phyloP scores from a whole-genome alignment of 768 basidiomycete genomes.

The Dendrothele bispora region DNA sequence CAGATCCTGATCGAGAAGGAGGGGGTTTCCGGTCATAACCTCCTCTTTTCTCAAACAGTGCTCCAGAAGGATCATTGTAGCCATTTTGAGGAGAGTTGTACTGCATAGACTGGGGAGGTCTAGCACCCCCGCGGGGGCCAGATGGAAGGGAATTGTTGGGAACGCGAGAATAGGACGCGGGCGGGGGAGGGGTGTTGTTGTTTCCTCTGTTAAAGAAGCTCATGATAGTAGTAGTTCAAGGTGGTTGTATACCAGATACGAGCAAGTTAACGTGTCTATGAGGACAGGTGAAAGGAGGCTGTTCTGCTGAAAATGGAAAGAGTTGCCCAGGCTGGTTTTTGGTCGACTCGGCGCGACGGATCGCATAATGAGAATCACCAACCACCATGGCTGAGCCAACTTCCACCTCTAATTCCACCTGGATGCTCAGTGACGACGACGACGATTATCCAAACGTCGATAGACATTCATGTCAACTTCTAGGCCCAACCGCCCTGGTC shows the following conservation, averaged over 20 bases:
- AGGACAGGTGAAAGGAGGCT: too few relatives aligned
- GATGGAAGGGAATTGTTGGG: constrained; percentile 36
- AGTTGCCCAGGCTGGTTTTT: too few relatives aligned
- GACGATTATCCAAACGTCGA: constrained; percentile 43
- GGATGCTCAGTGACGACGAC: background rate
- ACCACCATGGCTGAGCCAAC: constrained; percentile 3
- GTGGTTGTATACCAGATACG: background rate
- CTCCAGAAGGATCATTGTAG: constrained; percentile 54
- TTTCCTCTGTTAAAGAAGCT: constrained; percentile 48
- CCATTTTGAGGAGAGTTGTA: constrained; percentile 34
- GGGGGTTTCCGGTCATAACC: constrained; percentile 40
- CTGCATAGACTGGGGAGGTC: constrained; percentile 39
- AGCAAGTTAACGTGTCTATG: too few relatives aligned
- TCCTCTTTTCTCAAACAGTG: constrained; percentile 51
- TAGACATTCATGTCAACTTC: constrained; percentile 47
- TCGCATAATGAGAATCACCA: too few relatives aligned
- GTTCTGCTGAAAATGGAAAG: too few relatives aligned
- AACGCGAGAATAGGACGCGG: constrained; percentile 43
- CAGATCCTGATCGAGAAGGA: constrained; percentile 28
- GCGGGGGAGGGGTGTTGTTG: constrained; percentile 36
- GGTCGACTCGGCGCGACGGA: too few relatives aligned
- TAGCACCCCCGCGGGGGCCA: constrained; percentile 33
- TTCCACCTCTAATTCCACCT: constrained; percentile 1
- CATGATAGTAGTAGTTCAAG: constrained; percentile 28
- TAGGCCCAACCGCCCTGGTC: constrained; percentile 54